Evolutionary conservation across 768 basidiomycete genomes (phyloP).

Genomic region (Tricholoma bakamatsutake): DNA sequence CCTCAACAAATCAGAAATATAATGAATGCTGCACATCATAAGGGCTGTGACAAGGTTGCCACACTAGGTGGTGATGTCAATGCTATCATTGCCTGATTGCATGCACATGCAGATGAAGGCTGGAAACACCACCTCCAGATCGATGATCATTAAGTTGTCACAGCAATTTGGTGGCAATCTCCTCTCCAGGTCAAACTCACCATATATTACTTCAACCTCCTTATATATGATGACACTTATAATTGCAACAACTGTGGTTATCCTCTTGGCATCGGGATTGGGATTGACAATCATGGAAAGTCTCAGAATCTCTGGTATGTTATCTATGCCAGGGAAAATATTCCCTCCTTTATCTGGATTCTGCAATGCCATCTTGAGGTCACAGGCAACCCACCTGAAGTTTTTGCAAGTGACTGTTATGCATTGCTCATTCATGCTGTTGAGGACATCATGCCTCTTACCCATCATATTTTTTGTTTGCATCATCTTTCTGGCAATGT

Average conservation of each 20-base stretch:
- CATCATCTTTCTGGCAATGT: slow-evolving; percentile 24
- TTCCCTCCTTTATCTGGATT: slow-evolving; percentile 14
- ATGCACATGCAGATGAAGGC: neutral
- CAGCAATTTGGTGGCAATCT: slow-evolving; percentile 27
- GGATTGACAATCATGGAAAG: slow-evolving; percentile 12
- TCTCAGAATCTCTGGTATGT: slow-evolving; percentile 20
- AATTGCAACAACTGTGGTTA: slow-evolving; percentile 12
- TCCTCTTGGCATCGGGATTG: slow-evolving; percentile 14
- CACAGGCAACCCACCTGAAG: slow-evolving; percentile 1
- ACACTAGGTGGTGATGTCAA: slow-evolving; percentile 22
- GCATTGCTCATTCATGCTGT: slow-evolving; percentile 7
- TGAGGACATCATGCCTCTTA: neutral
- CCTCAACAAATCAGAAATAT: slow-evolving; percentile 19
- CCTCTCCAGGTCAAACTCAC: slow-evolving; percentile 20
- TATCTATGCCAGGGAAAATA: slow-evolving; percentile 13
- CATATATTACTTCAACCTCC: slow-evolving; percentile 13
- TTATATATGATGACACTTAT: slow-evolving; percentile 18
- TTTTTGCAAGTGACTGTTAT: slow-evolving; percentile 9
- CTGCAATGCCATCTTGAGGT: slow-evolving; percentile 11
- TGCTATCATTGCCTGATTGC: slow-evolving; percentile 17
- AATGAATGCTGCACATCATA: neutral
- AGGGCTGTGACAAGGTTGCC: slow-evolving; percentile 14
- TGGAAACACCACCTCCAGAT: neutral
- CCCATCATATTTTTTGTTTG: slow-evolving; percentile 17
- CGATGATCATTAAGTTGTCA: slow-evolving; percentile 4